Base-by-base conservation (phyloP, 202 grass and related monocot species). In the Bolboschoenoplectus hybrid region DNA sequence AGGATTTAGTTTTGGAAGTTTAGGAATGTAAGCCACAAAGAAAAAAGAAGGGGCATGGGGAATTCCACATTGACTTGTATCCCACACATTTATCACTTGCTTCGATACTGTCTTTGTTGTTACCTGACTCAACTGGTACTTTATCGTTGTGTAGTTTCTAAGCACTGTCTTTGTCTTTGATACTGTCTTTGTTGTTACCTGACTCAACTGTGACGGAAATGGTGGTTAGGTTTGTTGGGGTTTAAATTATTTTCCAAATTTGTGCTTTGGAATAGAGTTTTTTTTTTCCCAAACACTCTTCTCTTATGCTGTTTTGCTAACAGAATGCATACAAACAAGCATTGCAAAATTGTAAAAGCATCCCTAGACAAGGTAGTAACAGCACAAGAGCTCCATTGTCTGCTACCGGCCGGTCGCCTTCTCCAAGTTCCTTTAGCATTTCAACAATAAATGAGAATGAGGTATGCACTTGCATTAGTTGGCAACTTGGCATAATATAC, bases 301-400 rank as follows among this genome's bases (percentile, higher is more conserved):
- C 38, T 45, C 67, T 70, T 70, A 17, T 76, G 46, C 5, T 53
- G 47, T 26, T 51, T 80, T 80, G 4, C 35, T 83, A 16, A 80
- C 71, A 98, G 96, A 92, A 67, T 83, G 87, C 73, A 2, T 96
- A 94, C 90, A 98, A 98, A 83, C 96, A 94, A 89, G 93, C 96
- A 89, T 85, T 96, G 83, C 93, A 94, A 83, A 87, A 72, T 63
- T 91, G 93, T 47, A 98, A 88, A 89, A 89, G 62, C 56, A 85
- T 98, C n/a, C 91, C 93, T 50, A 94, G 89, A 68, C 96, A 94
- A 91, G 79, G 86, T 76, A 74, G 88, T 69, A 91, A 41, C 86
- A 88, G 64, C 79, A 55, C 90, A 35, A 96, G 93, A 92, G 91
- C 89, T 82, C 90, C 90, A 46, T 74, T 92, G 86, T 90, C 91